Evolutionary conservation across 805 yeast species (phyloP), one percentile per base, ranked within the genome.

Genomic region (Candida peoriensis): DNA sequence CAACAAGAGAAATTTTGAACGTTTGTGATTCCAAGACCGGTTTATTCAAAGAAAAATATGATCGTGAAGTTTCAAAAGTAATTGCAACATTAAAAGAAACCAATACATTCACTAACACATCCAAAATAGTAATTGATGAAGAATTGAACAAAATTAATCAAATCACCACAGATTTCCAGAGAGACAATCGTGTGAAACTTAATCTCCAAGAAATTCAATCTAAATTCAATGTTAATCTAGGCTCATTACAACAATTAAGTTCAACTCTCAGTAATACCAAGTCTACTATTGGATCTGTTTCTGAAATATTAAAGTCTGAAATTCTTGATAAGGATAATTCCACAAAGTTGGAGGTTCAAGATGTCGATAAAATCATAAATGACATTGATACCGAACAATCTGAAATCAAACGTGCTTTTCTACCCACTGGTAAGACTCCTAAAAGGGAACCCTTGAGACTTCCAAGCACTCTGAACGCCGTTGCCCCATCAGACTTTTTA

Each of bases 341-440:
- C 6, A 30, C 44, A 1, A 33, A 44, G 8, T n/a, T 49, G 8
- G 47, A 52, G 24, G 34, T 38, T 20, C 34, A 46, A n/a, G 50
- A 49, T 26, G 41, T 46, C 28, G 36, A 42, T 23, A 33, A 43
- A 16, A 23, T 55, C 21, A 39, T 55, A 16, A 25, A 33, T 15
- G 55, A 55, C 7, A 35, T 56, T 13, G 55, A 46, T 18, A 26
- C 30, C 15, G 56, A 55, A 19, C 54, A 55, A 22, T 23, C 30
- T 3, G 52, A 48, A 28, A 47, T 56, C 13, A 45, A 46, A 20
- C 44, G 41, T 22, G 36, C 44, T 11, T 34, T 48, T 4, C 23
- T 56, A 10, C 56, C 61, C 4, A 53, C 58, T 2, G 60, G 60
- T 2, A 55, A 55, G 18, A 56, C 60, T 2, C 61, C 61, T 8